phyloP scores from a whole-genome alignment of 495 filamentous ascomycete genomes.

The Copromyces sp. region DNA sequence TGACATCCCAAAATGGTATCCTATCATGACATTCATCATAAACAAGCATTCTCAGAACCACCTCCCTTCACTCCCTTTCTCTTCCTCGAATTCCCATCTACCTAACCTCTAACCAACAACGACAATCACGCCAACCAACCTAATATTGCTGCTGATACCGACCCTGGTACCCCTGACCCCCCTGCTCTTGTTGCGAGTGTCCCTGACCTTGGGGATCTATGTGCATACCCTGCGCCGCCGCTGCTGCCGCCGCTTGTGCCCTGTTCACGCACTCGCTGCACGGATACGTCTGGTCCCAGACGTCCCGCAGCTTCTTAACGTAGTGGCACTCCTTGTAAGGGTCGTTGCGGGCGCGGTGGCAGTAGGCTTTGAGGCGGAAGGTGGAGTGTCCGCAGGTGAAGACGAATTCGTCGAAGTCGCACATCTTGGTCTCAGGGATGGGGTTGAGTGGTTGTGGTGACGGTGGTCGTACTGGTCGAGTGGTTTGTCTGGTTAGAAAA shows the following conservation, averaged over 20 bases:
- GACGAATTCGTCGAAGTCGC: conserved; percentile 54
- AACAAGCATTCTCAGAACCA: too few relatives aligned
- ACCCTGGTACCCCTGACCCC: not conserved
- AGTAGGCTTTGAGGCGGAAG: conserved; percentile 49
- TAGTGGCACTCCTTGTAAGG: conserved; percentile 51
- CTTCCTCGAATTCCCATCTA: not conserved
- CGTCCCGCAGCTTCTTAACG: conserved; percentile 47
- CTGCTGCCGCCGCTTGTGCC: not conserved
- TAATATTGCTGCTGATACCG: not conserved
- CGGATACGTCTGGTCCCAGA: conserved; percentile 37
- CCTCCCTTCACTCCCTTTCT: too few relatives aligned
- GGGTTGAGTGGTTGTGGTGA: not conserved
- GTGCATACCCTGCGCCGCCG: not conserved
- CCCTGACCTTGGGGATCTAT: not conserved
- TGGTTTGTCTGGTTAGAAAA: not conserved
- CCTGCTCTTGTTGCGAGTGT: not conserved
- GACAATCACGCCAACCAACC: not conserved
- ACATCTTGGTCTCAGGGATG: conserved; percentile 35
- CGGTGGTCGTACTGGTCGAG: not conserved
- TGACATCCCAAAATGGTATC: too few relatives aligned
- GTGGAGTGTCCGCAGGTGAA: conserved; percentile 49
- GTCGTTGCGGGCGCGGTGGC: conserved; percentile 61
- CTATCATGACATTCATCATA: too few relatives aligned
- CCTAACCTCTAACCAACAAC: too few relatives aligned
- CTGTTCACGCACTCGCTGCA: conserved; percentile 31